These are phyloP conservation scores for Diaporthe longicolla DNA, from an alignment of 2,329 filamentous ascomycete species.

Conservation along the genomic window DNA sequence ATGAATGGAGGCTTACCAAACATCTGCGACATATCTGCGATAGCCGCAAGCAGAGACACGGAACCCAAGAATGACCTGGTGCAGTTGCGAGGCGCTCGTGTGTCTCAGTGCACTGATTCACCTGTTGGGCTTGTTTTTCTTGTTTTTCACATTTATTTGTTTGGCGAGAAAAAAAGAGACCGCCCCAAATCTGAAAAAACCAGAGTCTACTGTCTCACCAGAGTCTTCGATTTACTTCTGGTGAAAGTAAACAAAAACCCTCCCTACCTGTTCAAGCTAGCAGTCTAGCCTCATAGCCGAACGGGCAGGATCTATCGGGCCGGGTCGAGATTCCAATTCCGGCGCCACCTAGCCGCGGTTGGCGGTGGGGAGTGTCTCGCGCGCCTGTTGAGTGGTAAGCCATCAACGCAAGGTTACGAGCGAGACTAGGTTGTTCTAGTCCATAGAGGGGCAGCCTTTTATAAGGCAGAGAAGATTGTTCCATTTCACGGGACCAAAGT, in stretches of 20 bases:
- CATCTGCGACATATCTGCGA: background rate
- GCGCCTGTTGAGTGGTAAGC: background rate
- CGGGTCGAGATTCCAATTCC: background rate
- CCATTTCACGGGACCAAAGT: constrained; percentile 17
- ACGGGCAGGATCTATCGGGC: background rate
- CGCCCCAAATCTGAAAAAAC: background rate
- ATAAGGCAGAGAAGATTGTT: background rate
- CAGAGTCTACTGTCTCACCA: constrained; percentile 6
- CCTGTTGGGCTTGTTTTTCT: background rate
- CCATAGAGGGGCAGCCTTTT: background rate
- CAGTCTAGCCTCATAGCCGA: no score
- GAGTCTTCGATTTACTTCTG: background rate
- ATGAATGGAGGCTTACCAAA: background rate
- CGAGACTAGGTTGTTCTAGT: background rate
- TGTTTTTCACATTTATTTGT: background rate
- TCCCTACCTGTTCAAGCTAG: background rate
- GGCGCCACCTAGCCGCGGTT: background rate
- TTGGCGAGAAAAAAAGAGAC: background rate
- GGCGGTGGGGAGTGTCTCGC: background rate
- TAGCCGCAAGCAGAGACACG: background rate
- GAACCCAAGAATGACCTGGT: background rate
- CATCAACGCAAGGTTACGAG: background rate
- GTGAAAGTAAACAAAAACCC: background rate
- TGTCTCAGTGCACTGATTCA: constrained; percentile 6
- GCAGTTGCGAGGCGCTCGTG: background rate